Conservation (phyloP, 2,329 filamentous ascomycete genomes). For the Aspergillus piperis region DNA sequence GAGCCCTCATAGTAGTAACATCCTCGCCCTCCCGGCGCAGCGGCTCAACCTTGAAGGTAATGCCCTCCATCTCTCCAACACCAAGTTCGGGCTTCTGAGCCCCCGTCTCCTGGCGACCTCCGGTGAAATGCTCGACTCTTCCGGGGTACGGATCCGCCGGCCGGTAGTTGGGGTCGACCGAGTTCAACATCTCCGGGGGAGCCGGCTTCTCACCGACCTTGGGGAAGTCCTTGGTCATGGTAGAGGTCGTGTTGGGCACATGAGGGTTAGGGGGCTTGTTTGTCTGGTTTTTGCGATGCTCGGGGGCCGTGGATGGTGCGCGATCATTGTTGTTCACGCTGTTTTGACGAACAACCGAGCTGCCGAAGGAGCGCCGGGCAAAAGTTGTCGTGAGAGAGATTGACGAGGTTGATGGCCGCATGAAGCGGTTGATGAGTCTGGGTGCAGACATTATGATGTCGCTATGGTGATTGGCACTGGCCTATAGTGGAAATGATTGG, state of each 20-base stretch:
- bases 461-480: conserved; percentile 2
- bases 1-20: conserved; percentile 79
- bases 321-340: conserved; percentile 54
- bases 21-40: conserved; percentile 82
- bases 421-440: conserved; percentile 48
- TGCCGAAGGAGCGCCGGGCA: conserved; percentile 34
- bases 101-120: conserved; percentile 58
- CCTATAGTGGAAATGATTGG: background rate
- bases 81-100: conserved; percentile 66
- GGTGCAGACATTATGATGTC: conserved; percentile 47
- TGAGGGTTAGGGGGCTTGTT: conserved; percentile 62
- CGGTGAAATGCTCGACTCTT: conserved; percentile 66
- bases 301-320: conserved; percentile 54
- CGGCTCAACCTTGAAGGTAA: conserved; percentile 86
- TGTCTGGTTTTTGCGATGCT: conserved; percentile 58
- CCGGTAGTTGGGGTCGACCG: conserved; percentile 56
- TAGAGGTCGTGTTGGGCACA: conserved; percentile 65
- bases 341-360: conserved; percentile 31
- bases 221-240: conserved; percentile 64
- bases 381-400: conserved; percentile 28
- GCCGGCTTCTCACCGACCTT: conserved; percentile 57
- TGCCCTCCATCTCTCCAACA: conserved; percentile 85
- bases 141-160: conserved; percentile 63
- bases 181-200: conserved; percentile 63
- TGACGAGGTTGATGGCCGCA: conserved; percentile 39